Base-by-base conservation (phyloP, 2,329 filamentous ascomycete species). In the Amylocarpus encephaloides region DNA sequence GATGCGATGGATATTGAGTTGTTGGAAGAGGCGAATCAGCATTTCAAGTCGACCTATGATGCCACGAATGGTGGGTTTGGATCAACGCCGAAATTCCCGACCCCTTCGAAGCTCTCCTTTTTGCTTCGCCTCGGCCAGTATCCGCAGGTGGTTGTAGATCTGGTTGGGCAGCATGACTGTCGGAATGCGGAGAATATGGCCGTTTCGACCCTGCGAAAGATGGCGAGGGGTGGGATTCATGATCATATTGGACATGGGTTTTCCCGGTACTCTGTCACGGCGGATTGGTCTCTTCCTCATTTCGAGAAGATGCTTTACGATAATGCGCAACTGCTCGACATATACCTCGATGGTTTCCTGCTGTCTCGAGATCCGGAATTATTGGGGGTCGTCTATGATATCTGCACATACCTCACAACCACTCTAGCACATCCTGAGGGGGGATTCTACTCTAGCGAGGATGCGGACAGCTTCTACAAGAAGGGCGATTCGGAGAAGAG, bases 231-330 rank as follows among this genome's bases (percentile, higher is more conserved):
- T 16, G 84, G 82, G 12, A 82, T 87, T 46, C 78, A 86, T 55
- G 86, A 90, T 61, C 85, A 88, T 54, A 78, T 92, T 53, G 86
- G 87, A 39, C 79, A 86, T 63, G 87, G 88, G 6, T 89, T 90
- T 61, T 81, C 85, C 34, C 80, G 92, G 46, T 96, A 95, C 66
- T 95, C 89, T 12, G 86, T 95, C 6, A 97, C 92, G 0, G 74
- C 82, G 12, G 88, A 97, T 68, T 98, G 93, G 93, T 88, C 86
- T 55, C 73, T 97, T 42, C 93, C 93, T 10, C 91, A 95, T 66
- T 98, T 97, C 61, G 93, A 98, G 71, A 97, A 97, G 73, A 90
- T 97, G 78, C 79, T 96, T 9, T 90, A 89, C 48, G 93, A 97
- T 64, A 95, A 98, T 62, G 85, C 88, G 0, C 85, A 96, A 59